A percentile compares a stretch with the other conserved stretches of the same genome.
Conservation (phyloP, 306 rosid genomes). For the Senna siamea region DNA sequence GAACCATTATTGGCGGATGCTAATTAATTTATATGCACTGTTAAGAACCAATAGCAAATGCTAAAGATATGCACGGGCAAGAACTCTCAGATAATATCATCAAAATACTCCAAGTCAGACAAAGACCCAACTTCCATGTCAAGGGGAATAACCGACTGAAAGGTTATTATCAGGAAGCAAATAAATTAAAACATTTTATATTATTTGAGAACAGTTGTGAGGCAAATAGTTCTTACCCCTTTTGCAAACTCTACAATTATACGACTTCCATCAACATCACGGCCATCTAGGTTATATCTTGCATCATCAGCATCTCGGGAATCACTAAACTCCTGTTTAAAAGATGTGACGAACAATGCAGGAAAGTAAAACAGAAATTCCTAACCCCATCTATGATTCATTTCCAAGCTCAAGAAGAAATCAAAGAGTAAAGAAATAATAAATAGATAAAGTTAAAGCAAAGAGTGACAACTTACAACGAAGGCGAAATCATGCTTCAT, state of each 20-base stretch:
- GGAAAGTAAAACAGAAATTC: constrained; percentile 33
- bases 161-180: neutral
- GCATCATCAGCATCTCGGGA: constrained; percentile 94
- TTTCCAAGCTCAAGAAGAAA: neutral
- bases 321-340: constrained; percentile 78
- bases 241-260: constrained; percentile 75
- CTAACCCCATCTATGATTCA: constrained; percentile 35
- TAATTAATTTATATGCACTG: neutral
- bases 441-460: neutral
- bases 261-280: constrained; percentile 78
- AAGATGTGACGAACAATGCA: constrained; percentile 41
- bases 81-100: neutral
- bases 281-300: constrained; percentile 75
- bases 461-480: constrained; percentile 61
- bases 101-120: neutral
- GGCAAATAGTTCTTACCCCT: constrained; percentile 48
- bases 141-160: neutral
- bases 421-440: constrained; percentile 30
- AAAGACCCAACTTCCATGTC: neutral
- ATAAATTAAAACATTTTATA: neutral
- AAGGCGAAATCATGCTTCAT: constrained; percentile 90
- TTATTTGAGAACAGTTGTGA: neutral
- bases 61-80: too few species aligned
- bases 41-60: too few species aligned
- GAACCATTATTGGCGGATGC: neutral